These are phyloP conservation scores for Dryas alaskensis DNA, from an alignment of 306 rosid species.

Conservation along the genomic window DNA sequence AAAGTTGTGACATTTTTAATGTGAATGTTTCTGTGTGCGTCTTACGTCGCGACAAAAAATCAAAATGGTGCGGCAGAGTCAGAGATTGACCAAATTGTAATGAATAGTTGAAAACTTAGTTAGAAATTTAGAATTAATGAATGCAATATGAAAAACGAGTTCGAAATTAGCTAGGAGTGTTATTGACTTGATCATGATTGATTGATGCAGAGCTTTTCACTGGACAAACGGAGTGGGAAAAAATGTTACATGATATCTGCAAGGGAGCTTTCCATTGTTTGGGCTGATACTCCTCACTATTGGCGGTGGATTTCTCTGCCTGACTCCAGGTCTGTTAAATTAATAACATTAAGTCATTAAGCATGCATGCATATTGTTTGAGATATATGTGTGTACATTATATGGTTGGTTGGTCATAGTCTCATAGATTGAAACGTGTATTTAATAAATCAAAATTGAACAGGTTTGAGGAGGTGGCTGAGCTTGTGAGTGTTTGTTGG, in stretches of 20 bases:
- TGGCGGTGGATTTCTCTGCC: slow-evolving; percentile 58
- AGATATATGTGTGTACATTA: no score
- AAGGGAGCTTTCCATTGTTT: slow-evolving; percentile 45
- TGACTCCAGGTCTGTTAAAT: slow-evolving; percentile 38
- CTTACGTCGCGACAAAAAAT: not conserved
- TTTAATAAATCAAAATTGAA: not conserved
- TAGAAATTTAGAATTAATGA: no score
- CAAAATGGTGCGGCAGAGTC: no score
- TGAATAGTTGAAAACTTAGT: no score
- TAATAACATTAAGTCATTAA: no score
- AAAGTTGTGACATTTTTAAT: not conserved
- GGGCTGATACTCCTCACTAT: slow-evolving; percentile 62
- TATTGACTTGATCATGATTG: not conserved
- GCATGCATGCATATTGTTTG: no score
- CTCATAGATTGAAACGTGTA: no score
- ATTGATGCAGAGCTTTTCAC: slow-evolving; percentile 51
- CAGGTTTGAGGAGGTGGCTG: slow-evolving; percentile 70
- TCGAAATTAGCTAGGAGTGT: not conserved
- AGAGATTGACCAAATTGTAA: not conserved
- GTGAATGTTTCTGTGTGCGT: not conserved
- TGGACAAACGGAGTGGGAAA: slow-evolving; percentile 56
- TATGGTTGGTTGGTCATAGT: not conserved
- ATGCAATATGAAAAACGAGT: no score
- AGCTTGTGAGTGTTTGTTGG: slow-evolving; percentile 66
- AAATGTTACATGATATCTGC: slow-evolving; percentile 73